Conservation (phyloP, 192 early-diverging fungal genomes). For the Coemansia erecta region DNA sequence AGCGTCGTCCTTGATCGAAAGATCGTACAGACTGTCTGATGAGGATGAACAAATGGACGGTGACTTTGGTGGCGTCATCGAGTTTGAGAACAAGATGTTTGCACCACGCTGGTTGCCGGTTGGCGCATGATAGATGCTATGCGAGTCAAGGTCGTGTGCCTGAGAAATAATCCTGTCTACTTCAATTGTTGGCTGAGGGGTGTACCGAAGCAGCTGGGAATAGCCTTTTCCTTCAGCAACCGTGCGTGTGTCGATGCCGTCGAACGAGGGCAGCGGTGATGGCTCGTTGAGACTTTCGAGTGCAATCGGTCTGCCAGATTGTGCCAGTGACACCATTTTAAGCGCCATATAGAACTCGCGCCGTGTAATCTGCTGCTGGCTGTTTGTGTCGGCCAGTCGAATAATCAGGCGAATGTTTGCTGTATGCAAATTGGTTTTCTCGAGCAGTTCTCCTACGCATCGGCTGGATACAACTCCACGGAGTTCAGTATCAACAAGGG, state of each 20-base stretch:
- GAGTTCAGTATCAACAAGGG: conserved; percentile 14
- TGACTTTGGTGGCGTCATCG: conserved; percentile 15
- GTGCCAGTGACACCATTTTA: conserved; percentile 33
- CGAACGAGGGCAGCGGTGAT: conserved; percentile 21
- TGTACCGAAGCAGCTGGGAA: conserved; percentile 22
- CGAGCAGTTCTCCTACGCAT: conserved; percentile 11
- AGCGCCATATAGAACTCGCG: conserved; percentile 30
- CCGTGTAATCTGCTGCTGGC: conserved; percentile 9
- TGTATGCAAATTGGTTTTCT: conserved; percentile 9
- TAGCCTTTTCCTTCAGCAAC: conserved; percentile 1
- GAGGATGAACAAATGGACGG: background rate
- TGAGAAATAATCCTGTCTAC: conserved; percentile 19
- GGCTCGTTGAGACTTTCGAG: conserved; percentile 11
- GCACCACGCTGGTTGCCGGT: background rate
- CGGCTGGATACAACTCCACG: background rate
- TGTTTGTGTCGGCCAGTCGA: conserved; percentile 6
- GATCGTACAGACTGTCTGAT: conserved; percentile 12
- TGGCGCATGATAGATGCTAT: conserved; percentile 4
- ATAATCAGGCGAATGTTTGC: conserved; percentile 13
- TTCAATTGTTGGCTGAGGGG: conserved; percentile 29
- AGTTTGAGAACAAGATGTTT: background rate
- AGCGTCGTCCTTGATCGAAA: background rate
- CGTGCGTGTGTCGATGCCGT: conserved; percentile 6
- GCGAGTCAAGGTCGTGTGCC: conserved; percentile 1
- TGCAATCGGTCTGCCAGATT: conserved; percentile 16